phyloP scores from a whole-genome alignment of 73 alveolate species.

The Paramecium sonneborni region DNA sequence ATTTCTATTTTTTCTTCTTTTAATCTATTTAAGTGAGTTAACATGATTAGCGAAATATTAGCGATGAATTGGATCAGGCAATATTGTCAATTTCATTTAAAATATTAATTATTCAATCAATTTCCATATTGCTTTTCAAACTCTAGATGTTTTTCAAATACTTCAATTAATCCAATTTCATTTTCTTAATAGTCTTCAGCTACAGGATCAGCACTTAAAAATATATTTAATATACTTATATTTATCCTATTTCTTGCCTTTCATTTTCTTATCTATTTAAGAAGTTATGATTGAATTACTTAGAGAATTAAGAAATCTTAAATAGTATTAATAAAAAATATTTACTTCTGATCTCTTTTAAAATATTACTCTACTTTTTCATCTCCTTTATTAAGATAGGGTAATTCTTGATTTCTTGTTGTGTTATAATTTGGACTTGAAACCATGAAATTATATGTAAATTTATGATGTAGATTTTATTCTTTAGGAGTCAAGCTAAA shows the following conservation, averaged over 20 bases:
- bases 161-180: conserved; percentile 40
- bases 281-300: not conserved
- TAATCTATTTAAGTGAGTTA: not conserved
- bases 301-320: not conserved
- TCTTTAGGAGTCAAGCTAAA: not conserved
- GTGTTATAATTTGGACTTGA: not conserved
- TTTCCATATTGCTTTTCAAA: conserved; percentile 37
- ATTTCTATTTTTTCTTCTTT: not conserved
- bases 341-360: conserved; percentile 9
- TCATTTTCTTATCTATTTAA: not conserved
- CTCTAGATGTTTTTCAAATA: conserved; percentile 40
- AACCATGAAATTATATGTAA: not conserved
- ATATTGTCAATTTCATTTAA: not conserved
- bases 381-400: not conserved
- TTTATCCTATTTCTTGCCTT: not conserved
- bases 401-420: not conserved
- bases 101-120: conserved; percentile 15
- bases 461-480: not conserved
- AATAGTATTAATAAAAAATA: not conserved
- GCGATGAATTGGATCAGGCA: not conserved
- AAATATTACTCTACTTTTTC: not conserved
- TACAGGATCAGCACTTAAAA: not conserved
- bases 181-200: not conserved
- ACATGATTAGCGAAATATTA: not conserved
- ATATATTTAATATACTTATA: not conserved